These are phyloP conservation scores for Scedosporium aurantiacum DNA, from an alignment of 2,329 filamentous ascomycete species.

Conservation along the genomic window DNA sequence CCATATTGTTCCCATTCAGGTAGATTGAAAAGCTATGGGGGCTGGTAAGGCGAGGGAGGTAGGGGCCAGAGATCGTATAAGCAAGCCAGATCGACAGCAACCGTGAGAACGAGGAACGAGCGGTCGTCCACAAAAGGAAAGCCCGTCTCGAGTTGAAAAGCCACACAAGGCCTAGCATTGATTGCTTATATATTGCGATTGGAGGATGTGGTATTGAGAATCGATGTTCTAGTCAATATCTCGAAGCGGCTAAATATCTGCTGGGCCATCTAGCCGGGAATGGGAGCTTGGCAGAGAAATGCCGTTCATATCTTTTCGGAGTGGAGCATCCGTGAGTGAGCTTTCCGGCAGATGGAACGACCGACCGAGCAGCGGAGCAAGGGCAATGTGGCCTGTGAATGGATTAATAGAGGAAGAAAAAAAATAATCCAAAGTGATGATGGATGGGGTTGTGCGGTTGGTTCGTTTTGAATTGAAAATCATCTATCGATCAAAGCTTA, in stretches of 20 bases:
- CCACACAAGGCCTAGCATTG: slow-evolving; percentile 2
- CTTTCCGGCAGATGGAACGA: not conserved
- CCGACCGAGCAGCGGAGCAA: not conserved
- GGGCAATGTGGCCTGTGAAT: not conserved
- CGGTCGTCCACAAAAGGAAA: slow-evolving; percentile 4
- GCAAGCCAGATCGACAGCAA: not conserved
- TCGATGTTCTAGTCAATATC: not conserved
- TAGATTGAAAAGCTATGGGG: not conserved
- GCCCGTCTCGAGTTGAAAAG: not conserved
- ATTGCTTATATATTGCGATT: slow-evolving; percentile 3
- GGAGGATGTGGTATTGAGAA: not conserved
- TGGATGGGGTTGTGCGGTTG: not conserved
- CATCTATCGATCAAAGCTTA: not conserved
- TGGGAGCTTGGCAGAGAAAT: slow-evolving; percentile 4
- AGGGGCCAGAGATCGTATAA: not conserved
- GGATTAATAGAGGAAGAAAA: not conserved
- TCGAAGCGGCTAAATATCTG: slow-evolving; percentile 5
- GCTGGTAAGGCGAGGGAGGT: not conserved
- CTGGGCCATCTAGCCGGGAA: slow-evolving; percentile 6
- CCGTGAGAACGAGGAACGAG: not conserved
- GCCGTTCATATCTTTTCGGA: not conserved
- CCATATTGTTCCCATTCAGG: not conserved
- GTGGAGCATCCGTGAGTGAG: not conserved
- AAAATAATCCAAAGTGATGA: not conserved
- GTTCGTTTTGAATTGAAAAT: not conserved